Evolutionary conservation across 208 protist species (phyloP).

Genomic region (Wallacemonas rigidus): DNA sequence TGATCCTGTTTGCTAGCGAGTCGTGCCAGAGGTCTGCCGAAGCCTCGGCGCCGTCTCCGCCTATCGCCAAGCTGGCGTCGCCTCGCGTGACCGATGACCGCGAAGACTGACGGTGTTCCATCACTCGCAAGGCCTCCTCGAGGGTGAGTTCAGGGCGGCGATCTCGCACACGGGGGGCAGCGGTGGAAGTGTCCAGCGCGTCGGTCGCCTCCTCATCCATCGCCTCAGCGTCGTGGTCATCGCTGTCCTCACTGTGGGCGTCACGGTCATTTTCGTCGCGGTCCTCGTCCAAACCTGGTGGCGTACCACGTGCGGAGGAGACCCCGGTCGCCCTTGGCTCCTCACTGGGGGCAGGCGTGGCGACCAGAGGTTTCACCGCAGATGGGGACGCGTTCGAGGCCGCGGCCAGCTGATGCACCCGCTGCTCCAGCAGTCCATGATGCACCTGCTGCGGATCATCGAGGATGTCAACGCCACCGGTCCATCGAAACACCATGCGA

Average conservation of each 20-base stretch:
- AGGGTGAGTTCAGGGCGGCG: constrained; percentile 10
- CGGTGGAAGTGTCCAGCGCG: background rate
- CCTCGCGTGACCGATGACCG: background rate
- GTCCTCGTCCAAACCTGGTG: background rate
- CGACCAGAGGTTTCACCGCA: background rate
- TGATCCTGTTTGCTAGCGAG: background rate
- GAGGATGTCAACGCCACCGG: constrained; percentile 25
- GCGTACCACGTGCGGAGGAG: background rate
- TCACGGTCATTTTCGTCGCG: constrained; percentile 6
- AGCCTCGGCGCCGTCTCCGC: background rate
- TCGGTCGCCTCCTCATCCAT: background rate
- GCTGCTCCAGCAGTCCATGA: constrained; percentile 18
- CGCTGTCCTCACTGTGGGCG: background rate
- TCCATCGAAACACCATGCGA: constrained; percentile 7
- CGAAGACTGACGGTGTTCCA: background rate
- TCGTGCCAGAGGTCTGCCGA: background rate
- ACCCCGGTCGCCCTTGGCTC: too few relatives aligned
- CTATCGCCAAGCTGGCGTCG: too few relatives aligned
- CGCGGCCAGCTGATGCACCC: constrained; percentile 17
- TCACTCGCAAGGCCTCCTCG: constrained; percentile 5
- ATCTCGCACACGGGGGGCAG: constrained; percentile 3
- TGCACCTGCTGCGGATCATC: constrained; percentile 22
- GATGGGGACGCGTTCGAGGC: background rate
- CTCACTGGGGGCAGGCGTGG: too few relatives aligned
- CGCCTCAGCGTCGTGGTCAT: background rate